Evolutionary conservation across 495 filamentous ascomycete genomes (phyloP).

Genomic region (Hamigera avellanea): DNA sequence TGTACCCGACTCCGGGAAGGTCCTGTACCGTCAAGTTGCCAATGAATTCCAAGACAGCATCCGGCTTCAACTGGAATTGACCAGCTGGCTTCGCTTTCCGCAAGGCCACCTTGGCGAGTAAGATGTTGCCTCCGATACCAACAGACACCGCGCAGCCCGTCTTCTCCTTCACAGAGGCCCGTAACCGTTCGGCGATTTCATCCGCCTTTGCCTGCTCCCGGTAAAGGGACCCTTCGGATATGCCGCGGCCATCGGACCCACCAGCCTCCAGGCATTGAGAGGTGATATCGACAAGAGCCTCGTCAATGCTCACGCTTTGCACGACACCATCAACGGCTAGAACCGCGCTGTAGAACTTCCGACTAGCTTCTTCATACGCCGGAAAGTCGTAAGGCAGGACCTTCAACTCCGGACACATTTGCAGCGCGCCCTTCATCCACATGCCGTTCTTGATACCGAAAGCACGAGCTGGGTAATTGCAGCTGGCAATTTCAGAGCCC

Average conservation of each 20-base stretch:
- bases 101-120: conserved; percentile 82
- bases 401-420: conserved; percentile 75
- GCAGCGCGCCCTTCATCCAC: conserved; percentile 91
- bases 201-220: conserved; percentile 74
- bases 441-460: conserved; percentile 92
- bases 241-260: conserved; percentile 54
- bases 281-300: conserved; percentile 76
- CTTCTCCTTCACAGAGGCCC: conserved; percentile 54
- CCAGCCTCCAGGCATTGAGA: conserved; percentile 50
- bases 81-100: conserved; percentile 92
- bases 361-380: conserved; percentile 86
- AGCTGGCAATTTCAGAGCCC: conserved; percentile 91
- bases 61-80: conserved; percentile 74
- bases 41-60: conserved; percentile 66
- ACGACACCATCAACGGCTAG: conserved; percentile 68
- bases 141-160: conserved; percentile 84
- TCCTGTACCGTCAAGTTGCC: conserved; percentile 63
- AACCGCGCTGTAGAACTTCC: conserved; percentile 75
- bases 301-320: conserved; percentile 94
- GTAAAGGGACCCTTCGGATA: conserved; percentile 62
- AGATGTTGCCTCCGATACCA: conserved; percentile 86
- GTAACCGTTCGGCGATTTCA: conserved; percentile 54
- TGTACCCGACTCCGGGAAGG: conserved; percentile 81
- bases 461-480: conserved; percentile 81
- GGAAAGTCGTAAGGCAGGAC: conserved; percentile 88